Base-by-base conservation (phyloP, 208 protist genomes). In the Crithidia expoeki region DNA sequence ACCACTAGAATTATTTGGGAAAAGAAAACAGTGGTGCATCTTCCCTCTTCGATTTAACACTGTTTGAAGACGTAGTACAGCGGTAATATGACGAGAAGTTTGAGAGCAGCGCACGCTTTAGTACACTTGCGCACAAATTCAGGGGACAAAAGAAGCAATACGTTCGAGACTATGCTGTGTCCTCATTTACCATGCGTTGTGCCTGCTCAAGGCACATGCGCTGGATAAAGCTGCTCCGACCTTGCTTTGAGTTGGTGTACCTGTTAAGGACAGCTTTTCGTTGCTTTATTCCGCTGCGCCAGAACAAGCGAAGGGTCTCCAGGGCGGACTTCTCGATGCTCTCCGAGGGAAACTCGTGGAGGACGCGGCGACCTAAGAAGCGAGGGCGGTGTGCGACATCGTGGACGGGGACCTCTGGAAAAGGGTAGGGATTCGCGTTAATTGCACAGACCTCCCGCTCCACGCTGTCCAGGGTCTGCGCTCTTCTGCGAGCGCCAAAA, bases 241-340 rank as follows among this genome's bases (percentile, higher is more conserved):
- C 49, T 12, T 56, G 70, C 49, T 69, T 72, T 14, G 33, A 27
- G 19, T 25, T 74, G n/a, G 60, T 55, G 34, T 83, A 75, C 60
- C 79, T 80, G 30, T 47, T 61, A 23, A 84, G 78, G 17, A 86
- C 58, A 5, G 38, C 50, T 19, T 44, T 63, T 30, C 76, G 76
- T 49, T 85, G 79, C 46, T 32, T 60, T 12, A 46, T 49, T 25
- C 72, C 71, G 42, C 79, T 76, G 17, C 78, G 70, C 89, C 89
- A 94, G 72, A 90, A 90, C 21, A 55, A 55, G 36, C 80, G 81
- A 7, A 94, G 84, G 2, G 80, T 42, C 60, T 91, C 89, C 21
- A 94, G 75, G 5, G 80, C 66, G 2, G 90, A 75, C 40, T 79
- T 81, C 53, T 79, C 76, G 2, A 84, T 85, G 5, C 67, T 66